Base-by-base conservation (phyloP, 352 stramenopile genomes). In the Phytopythium boreale region DNA sequence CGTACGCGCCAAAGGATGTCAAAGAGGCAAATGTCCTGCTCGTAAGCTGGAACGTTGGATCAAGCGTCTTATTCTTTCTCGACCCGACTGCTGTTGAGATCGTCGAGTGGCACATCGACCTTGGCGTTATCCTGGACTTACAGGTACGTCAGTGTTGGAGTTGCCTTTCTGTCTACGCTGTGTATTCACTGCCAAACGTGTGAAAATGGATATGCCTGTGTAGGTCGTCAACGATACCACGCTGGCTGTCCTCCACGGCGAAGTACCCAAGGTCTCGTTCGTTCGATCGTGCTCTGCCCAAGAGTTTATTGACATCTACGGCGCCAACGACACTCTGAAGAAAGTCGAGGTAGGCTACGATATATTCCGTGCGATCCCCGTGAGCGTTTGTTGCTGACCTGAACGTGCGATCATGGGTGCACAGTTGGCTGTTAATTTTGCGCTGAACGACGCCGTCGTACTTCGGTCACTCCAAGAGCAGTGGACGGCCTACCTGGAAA, bases 81-180 rank as follows among this genome's bases (percentile, higher is more conserved):
- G 86, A 96, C 41, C 88, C 88, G 4, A 82, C 88, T 51, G 82
- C 79, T 0, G 85, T 95, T 3, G 85, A 96, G 67, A 91, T 96
- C 37, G 82, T 93, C 8, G 88, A 96, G 59, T 95, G 88, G 84
- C 88, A 96, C 66, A 63, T 96, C 34, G 88, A 96, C 70, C 73
- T 96, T 46, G 88, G 88, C 19, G 80, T 87, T 12, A 91, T 96
- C 34, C 86, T 93, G 49, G 88, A 96, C 60, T 68, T 95, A 24
- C 92, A 93, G 78, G 87, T 92, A 69, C 34, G 56, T n/a, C 5
- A 2, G 20, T 29, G 53, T 43, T 27, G 17, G 11, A 31, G 17
- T 46, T 20, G 39, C 8, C 24, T 20, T 63, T 10, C 41, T 15
- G 43, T 24, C 12, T 41, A 11, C 27, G 19, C 26, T 37, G 7